A percentile compares a stretch with the other conserved stretches of the same genome.
Evolutionary conservation across 2,329 filamentous ascomycete species (phyloP).

Genomic region (Claviceps maximensis): DNA sequence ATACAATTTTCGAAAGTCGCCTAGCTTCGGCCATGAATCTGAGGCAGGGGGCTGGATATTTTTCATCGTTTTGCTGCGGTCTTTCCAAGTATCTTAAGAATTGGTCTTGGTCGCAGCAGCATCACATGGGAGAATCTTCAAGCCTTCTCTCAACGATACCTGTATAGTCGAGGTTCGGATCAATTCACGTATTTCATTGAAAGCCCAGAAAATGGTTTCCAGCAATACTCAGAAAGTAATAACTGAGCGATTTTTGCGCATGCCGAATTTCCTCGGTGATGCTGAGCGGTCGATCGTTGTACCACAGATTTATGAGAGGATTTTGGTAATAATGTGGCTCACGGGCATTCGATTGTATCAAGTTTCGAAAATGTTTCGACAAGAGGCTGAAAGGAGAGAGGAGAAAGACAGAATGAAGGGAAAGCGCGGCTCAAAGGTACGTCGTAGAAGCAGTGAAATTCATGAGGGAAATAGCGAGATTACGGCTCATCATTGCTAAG

Average conservation of each 20-base stretch:
- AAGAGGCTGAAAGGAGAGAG: not conserved
- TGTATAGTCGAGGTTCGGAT: not conserved
- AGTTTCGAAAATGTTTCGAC: not conserved
- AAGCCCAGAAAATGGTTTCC: not conserved
- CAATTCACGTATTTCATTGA: not conserved
- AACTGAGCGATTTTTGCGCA: not conserved
- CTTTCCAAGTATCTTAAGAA: not conserved
- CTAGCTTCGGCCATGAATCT: slow-evolving; percentile 2
- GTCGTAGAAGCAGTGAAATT: not conserved
- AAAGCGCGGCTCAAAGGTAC: too few relatives aligned
- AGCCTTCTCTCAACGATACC: not conserved
- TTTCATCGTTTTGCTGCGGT: not conserved
- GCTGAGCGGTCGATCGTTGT: not conserved
- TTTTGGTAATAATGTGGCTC: too few relatives aligned
- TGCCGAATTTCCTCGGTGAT: not conserved
- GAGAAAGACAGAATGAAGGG: not conserved
- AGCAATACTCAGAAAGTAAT: not conserved
- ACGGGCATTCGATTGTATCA: not conserved
- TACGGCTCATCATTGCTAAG: not conserved
- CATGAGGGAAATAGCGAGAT: not conserved
- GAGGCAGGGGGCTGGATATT: not conserved
- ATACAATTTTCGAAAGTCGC: slow-evolving; percentile 5
- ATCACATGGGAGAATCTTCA: not conserved
- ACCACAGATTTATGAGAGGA: not conserved
- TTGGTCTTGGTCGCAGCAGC: not conserved